Evolutionary conservation across 2,329 filamentous ascomycete genomes (phyloP).

Genomic region (Colletotrichum liriopes): DNA sequence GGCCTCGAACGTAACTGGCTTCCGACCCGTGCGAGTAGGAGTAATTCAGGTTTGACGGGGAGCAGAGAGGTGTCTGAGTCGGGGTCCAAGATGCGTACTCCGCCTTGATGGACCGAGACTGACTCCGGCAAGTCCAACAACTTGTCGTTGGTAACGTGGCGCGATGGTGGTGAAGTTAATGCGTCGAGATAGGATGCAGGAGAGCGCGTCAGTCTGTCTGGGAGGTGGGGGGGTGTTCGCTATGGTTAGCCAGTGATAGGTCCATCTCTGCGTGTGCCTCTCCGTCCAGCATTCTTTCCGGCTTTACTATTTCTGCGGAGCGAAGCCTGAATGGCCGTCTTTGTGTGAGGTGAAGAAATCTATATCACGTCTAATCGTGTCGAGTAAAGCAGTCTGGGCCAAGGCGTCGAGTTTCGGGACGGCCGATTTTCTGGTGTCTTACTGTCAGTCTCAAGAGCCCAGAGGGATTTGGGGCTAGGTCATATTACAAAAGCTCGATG

Average conservation of each 20-base stretch:
- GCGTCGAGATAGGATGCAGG: no score
- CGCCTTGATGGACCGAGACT: neutral
- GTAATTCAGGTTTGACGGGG: neutral
- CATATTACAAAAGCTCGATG: slow-evolving; percentile 13
- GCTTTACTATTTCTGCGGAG: neutral
- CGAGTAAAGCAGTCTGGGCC: slow-evolving; percentile 13
- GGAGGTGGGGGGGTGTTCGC: no score
- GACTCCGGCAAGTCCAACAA: neutral
- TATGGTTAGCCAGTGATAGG: no score
- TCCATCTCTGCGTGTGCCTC: slow-evolving; percentile 5
- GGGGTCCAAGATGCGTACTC: slow-evolving; percentile 3
- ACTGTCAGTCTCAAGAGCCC: slow-evolving; percentile 10
- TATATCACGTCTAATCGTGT: slow-evolving; percentile 25
- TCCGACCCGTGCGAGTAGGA: slow-evolving; percentile 3
- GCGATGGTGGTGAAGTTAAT: no score
- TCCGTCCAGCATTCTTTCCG: slow-evolving; percentile 8
- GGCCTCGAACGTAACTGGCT: neutral
- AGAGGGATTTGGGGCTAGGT: slow-evolving; percentile 1
- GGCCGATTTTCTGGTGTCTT: slow-evolving; percentile 15
- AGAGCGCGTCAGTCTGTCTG: no score
- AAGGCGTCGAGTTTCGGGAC: slow-evolving; percentile 20
- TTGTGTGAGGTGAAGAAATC: neutral
- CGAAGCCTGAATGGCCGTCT: neutral
- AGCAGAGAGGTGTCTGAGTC: slow-evolving; percentile 1
- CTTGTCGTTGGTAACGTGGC: no score